phyloP scores from a whole-genome alignment of 495 filamentous ascomycete genomes.

The Aspergillus sparsus region DNA sequence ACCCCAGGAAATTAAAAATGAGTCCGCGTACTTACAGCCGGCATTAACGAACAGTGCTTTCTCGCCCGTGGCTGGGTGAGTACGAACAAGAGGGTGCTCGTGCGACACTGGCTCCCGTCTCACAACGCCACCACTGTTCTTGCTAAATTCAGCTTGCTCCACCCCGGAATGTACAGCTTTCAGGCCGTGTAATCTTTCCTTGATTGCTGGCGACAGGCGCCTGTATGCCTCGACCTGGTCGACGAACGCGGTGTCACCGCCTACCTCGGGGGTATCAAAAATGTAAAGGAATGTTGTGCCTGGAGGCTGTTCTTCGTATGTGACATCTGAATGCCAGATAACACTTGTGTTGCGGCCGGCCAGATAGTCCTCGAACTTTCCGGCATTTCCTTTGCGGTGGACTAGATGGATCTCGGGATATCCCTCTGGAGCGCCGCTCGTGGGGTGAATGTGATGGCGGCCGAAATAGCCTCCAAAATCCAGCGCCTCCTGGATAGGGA shows the following conservation, averaged over 20 bases:
- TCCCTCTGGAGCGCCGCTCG: conserved; percentile 68
- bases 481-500: conserved; percentile 62
- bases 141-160: conserved; percentile 66
- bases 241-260: conserved; percentile 78
- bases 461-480: conserved; percentile 80
- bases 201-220: conserved; percentile 69
- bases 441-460: conserved; percentile 80
- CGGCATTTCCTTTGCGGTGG: conserved; percentile 68
- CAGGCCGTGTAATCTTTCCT: conserved; percentile 73
- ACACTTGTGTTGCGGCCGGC: conserved; percentile 65
- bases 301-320: conserved; percentile 81
- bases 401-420: conserved; percentile 78
- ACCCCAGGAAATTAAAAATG: not conserved
- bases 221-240: conserved; percentile 76
- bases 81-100: conserved; percentile 76
- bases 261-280: conserved; percentile 72
- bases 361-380: conserved; percentile 58
- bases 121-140: conserved; percentile 58
- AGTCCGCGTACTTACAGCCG: conserved; percentile 59
- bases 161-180: conserved; percentile 70
- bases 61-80: conserved; percentile 78
- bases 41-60: conserved; percentile 80
- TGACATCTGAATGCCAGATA: conserved; percentile 81
- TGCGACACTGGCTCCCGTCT: conserved; percentile 69
- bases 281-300: conserved; percentile 82